Evolutionary conservation across 106 monocot genomes (phyloP), one percentile per base, ranked within the genome.

Genomic region (Amphibolis antarctica): DNA sequence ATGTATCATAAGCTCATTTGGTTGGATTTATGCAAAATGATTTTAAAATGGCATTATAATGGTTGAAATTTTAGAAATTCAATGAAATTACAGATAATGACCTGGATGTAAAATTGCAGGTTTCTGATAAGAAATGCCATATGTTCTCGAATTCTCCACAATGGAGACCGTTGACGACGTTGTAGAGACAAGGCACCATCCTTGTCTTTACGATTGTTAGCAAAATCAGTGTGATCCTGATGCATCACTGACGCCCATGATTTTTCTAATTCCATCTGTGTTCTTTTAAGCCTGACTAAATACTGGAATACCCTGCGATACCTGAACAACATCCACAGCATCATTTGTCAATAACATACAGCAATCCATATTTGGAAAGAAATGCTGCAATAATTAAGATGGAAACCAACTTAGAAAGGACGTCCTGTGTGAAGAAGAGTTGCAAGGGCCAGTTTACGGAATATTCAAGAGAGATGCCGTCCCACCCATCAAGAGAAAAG

Each of bases 21-120:
- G 7, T 2, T 36, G 36, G 7, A 36, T 36, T 7, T 36, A 36
- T 36, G 36, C 36, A 36, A 2, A 2, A 36, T 36, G 7, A 36
- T 2, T 36, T 36, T 2, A 7, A 36, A 36, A 36, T 36, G 36
- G 36, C 36, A 36, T 36, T 2, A 36, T 36, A 36, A 36, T 36
- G 7, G 7, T 36, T 36, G 2, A 36, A 36, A 36, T 36, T 36
- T 36, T 36, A 36, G 36, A 2, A 36, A 36, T 4, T 36, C 7
- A 36, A 36, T 36, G 7, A 60, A 44, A 44, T 9, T 22, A 14
- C 13, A 22, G 18, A 29, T 15, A 17, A 67, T 54, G 60, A 98
- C 98, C 90, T 98, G 98, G 67, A 98, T 98, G 64, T 98, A 98
- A 72, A 91, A 98, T 67, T 98, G 98, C 30, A 98, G 68, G 64